phyloP scores from a whole-genome alignment of 805 yeast species.

The Hagleromyces aurorensis region DNA sequence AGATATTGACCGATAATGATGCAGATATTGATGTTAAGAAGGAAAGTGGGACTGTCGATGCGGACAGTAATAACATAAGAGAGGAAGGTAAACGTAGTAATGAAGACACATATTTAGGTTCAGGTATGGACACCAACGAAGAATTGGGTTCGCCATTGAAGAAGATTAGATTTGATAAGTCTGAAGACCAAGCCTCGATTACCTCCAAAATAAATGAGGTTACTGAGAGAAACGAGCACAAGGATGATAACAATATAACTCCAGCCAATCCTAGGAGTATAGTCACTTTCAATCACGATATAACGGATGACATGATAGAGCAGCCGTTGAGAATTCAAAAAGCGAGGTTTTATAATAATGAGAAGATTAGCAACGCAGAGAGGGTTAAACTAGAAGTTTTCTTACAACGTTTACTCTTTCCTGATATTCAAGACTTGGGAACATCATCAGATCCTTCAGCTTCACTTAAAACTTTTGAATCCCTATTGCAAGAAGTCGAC shows the following conservation, averaged over 20 bases:
- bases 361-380: too few relatives aligned
- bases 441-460: constrained; percentile 4
- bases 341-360: constrained; percentile 10
- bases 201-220: constrained; percentile 1
- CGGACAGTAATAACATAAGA: background rate
- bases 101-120: constrained; percentile 1
- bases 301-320: constrained; percentile 6
- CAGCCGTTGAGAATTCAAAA: constrained; percentile 10
- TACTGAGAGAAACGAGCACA: constrained; percentile 1
- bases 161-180: constrained; percentile 13
- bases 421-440: constrained; percentile 14
- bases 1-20: constrained; percentile 3
- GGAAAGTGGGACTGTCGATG: constrained; percentile 5
- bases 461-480: constrained; percentile 12
- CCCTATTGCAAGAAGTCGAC: constrained; percentile 21
- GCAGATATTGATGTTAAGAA: constrained; percentile 4
- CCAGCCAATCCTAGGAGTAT: too few relatives aligned
- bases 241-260: background rate
- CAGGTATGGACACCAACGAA: constrained; percentile 9
- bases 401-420: constrained; percentile 26
- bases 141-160: constrained; percentile 25
- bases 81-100: constrained; percentile 1
- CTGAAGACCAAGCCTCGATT: constrained; percentile 2
- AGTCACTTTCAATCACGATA: constrained; percentile 13
- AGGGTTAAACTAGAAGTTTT: constrained; percentile 27